Evolutionary conservation across 768 basidiomycete genomes (phyloP), one percentile per base, ranked within the genome.

Genomic region (Piloderma croceum): DNA sequence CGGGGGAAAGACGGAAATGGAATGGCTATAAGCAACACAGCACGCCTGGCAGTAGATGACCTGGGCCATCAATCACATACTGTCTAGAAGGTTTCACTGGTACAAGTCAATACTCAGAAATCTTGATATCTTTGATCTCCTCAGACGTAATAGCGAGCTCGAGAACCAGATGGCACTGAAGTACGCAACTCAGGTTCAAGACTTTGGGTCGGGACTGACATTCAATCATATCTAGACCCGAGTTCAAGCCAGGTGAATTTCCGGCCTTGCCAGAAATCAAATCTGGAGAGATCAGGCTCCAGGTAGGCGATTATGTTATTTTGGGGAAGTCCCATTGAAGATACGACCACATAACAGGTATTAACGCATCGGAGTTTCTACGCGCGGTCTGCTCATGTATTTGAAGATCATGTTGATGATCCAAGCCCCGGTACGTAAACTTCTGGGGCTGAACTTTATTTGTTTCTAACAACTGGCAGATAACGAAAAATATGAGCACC

Each of bases 381-480:
- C 51, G 86, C 74, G 0, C 69, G 87, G 2, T 83, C 85, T 0
- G 79, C 76, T 6, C 77, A 83, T 49, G 64, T 85, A 19, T 90
- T 90, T 47, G 87, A 90, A 54, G 87, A 90, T 58, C 69, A 65
- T 25, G 74, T 70, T 0, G 68, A 76, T 46, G 86, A 90, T 59
- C 79, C 73, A 2, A 82, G 81, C 37, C 86, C 84, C 5, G 87
- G 90, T 54, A 89, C 90, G 46, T 87, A 90, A 64, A 82, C 76
- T 87, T 86, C 40, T 50, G 69, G 57, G 5, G 21, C 17, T 15
- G 9, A 20, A 18, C 25, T 33, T 9, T 12, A 29, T 11, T n/a
- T 7, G 41, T 12, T 42, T 29, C 19, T 7, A 35, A 22, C 24
- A 38, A 37, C 24, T 39, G 31, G 29, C 36, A 15, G 19, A 20